These are phyloP conservation scores for Delitschia confertaspora DNA, from an alignment of 495 filamentous ascomycete genomes.

Conservation along the genomic window DNA sequence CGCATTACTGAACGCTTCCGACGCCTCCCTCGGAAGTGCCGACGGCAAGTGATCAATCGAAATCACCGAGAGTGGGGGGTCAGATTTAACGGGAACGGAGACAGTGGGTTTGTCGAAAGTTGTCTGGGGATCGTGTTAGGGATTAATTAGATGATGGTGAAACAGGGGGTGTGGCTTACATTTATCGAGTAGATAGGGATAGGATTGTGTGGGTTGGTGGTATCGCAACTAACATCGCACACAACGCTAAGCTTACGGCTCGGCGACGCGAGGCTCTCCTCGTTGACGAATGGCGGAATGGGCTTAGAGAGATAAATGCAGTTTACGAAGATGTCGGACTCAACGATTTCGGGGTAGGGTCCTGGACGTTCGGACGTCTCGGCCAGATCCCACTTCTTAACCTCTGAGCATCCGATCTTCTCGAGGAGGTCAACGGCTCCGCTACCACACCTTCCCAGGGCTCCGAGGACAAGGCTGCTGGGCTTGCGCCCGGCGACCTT, in stretches of 20 bases:
- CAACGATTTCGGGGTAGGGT: conserved; percentile 80
- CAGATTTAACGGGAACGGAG: conserved; percentile 30
- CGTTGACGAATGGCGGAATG: conserved; percentile 66
- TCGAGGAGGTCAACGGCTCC: conserved; percentile 75
- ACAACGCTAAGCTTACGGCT: conserved; percentile 72
- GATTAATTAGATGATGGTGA: background rate
- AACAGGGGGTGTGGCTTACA: background rate
- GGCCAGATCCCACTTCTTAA: conserved; percentile 85
- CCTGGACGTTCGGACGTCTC: conserved; percentile 75
- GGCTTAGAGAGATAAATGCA: conserved; percentile 64
- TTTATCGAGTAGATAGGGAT: conserved; percentile 65
- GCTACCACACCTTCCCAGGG: conserved; percentile 74
- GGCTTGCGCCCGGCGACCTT: conserved; percentile 45
- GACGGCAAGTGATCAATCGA: conserved; percentile 85
- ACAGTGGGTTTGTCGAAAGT: conserved; percentile 39
- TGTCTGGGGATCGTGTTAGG: background rate
- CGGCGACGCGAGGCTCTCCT: conserved; percentile 56
- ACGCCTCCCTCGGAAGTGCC: conserved; percentile 76
- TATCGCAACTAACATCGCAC: conserved; percentile 63
- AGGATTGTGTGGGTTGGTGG: conserved; percentile 44
- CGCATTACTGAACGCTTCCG: conserved; percentile 74
- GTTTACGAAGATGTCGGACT: conserved; percentile 58
- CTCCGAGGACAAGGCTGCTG: conserved; percentile 52
- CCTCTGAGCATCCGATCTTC: conserved; percentile 64
- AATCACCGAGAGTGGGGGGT: conserved; percentile 22